Percentiles rank a stretch among this genome's conserved stretches.
Conservation (phyloP, 768 basidiomycete genomes). For the Gymnopilus dilepis region DNA sequence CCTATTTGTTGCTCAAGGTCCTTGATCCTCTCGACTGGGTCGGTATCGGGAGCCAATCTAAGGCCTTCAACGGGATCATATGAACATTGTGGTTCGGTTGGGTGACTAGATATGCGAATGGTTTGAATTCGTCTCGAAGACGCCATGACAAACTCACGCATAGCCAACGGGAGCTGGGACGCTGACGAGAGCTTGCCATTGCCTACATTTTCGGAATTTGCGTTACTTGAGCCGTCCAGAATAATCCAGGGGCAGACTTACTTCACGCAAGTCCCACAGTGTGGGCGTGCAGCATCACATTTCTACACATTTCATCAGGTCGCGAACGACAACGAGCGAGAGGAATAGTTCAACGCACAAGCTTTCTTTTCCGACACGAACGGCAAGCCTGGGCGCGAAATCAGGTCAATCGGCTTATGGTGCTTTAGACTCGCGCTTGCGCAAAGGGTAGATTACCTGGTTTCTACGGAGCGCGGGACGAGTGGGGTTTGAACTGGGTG, state of each 20-base stretch:
- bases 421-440: no score
- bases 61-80: slow-evolving; percentile 89
- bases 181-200: slow-evolving; percentile 82
- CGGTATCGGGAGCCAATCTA: slow-evolving; percentile 74
- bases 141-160: slow-evolving; percentile 53
- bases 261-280: slow-evolving; percentile 87
- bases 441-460: slow-evolving; percentile 50
- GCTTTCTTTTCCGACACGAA: slow-evolving; percentile 83
- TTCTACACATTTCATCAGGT: slow-evolving; percentile 52
- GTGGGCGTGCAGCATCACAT: slow-evolving; percentile 87
- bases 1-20: slow-evolving; percentile 81
- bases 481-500: slow-evolving; percentile 46
- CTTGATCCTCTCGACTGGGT: slow-evolving; percentile 80
- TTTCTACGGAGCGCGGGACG: slow-evolving; percentile 79
- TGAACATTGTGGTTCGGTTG: slow-evolving; percentile 82
- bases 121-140: slow-evolving; percentile 12
- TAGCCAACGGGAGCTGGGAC: slow-evolving; percentile 88
- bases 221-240: background rate
- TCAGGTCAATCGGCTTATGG: background rate
- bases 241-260: slow-evolving; percentile 40
- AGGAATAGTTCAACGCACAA: slow-evolving; percentile 51
- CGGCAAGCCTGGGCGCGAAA: slow-evolving; percentile 64
- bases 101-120: slow-evolving; percentile 57
- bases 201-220: slow-evolving; percentile 43
- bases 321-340: background rate